Percentiles rank a stretch among this genome's conserved stretches.
These are phyloP conservation scores for Eutrema japonicum DNA, from an alignment of 345 rosid species.

Conservation along the genomic window DNA sequence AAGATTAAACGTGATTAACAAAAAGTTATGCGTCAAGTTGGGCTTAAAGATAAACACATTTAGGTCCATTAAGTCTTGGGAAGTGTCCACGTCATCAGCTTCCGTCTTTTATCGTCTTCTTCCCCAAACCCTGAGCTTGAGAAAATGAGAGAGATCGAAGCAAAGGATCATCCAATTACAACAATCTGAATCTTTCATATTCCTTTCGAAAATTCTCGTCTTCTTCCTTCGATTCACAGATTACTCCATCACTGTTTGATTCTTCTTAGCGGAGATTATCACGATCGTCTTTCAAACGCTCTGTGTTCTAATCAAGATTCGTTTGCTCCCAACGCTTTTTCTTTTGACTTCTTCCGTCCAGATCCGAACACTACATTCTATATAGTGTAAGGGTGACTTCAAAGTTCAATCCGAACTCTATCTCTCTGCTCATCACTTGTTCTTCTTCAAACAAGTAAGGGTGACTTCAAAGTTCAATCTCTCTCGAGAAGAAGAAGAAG, in stretches of 20 bases:
- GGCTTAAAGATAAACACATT: constrained; percentile 9
- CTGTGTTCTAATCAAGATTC: background rate
- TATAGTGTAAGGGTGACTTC: no score
- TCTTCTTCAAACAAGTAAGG: background rate
- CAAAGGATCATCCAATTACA: constrained; percentile 29
- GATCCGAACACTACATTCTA: background rate
- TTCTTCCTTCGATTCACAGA: constrained; percentile 3
- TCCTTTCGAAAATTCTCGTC: background rate
- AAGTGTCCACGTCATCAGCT: constrained; percentile 38
- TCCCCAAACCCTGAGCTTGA: constrained; percentile 26
- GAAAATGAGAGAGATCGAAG: constrained; percentile 23
- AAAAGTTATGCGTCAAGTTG: constrained; percentile 1
- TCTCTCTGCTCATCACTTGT: constrained; percentile 1
- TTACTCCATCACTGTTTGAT: background rate
- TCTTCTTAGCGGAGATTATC: background rate
- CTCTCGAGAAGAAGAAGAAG: background rate
- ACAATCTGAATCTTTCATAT: background rate
- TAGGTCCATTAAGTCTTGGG: constrained; percentile 15
- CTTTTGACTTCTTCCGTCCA: background rate
- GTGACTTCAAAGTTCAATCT: constrained; percentile 7
- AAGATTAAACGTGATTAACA: background rate
- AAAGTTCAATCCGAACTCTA: no score
- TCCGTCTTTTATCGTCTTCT: constrained; percentile 24
- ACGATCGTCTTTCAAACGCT: constrained; percentile 7
- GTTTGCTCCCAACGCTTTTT: background rate